Evolutionary conservation across 495 filamentous ascomycete species (phyloP), one percentile per base, ranked within the genome.

Genomic region (Aspergillus baeticus): DNA sequence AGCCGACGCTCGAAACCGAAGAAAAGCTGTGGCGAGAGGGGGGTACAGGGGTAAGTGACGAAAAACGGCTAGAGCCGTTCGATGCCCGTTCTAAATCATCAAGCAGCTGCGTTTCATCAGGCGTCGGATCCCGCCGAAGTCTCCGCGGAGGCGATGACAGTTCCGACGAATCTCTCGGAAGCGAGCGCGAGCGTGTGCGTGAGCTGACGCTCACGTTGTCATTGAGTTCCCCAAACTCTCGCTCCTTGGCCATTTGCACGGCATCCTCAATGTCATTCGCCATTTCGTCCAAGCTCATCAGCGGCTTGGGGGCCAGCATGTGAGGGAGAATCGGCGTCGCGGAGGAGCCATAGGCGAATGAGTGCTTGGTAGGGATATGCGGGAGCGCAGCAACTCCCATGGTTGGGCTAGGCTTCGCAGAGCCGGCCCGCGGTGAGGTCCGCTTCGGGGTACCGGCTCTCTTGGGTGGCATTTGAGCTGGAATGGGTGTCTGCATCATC

Each of bases 51-150:
- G 74, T 77, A 41, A 34, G 39, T 47, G 34, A 47, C 23, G 57
- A 33, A 31, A 17, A 2, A 18, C 20, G 8, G 36, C 48, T 50
- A 46, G 37, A 44, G 23, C 17, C 51, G 57, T 31, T 17, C 31
- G 8, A 67, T 60, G 10, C 62, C 63, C n/a, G 34, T 44, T n/a
- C 47, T 68, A 29, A 66, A 8, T 59, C 68, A 35, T 69, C 63
- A 0, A 64, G 60, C n/a, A 78, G 62, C 55, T 78, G 75, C 0
- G 64, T 51, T 45, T 76, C 62, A 52, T 78, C 75, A 4, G 75
- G 75, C 21, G 75, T 78, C 15, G 75, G 73, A 39, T 69, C 70
- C 7, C 75, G 70, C 29, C 60, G 71, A 14, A 39, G 39, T 20
- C 58, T 50, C 18, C 63, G 65, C 34, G 59, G 56, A 14, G 67